Evolutionary conservation across 106 monocot species (phyloP).

Genomic region (Agapanthus africanus): DNA sequence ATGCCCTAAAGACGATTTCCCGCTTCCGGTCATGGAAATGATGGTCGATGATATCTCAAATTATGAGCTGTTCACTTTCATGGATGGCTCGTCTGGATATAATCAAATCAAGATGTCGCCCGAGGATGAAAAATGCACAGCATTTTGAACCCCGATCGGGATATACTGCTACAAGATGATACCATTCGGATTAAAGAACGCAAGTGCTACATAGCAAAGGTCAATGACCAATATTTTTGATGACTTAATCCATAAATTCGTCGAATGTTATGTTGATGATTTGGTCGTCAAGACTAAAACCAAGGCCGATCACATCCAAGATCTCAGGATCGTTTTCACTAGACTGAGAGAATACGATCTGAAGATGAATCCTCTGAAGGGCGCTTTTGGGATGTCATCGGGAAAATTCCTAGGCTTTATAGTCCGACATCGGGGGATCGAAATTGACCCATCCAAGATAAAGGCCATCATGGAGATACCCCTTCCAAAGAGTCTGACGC

Average conservation of each 20-base stretch:
- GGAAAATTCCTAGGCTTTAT: not conserved
- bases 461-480: too few relatives aligned
- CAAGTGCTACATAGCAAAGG: not conserved
- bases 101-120: not conserved
- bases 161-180: not conserved
- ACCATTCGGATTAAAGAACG: not conserved
- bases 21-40: not conserved
- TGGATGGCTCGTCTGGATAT: not conserved
- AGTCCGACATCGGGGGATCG: too few relatives aligned
- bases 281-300: not conserved
- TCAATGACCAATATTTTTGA: not conserved
- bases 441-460: too few relatives aligned
- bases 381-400: not conserved
- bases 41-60: not conserved
- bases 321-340: not conserved
- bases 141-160: not conserved
- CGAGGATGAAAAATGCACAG: not conserved
- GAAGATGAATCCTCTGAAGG: not conserved
- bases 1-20: not conserved
- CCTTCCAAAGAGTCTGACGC: too few relatives aligned
- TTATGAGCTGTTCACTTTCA: not conserved
- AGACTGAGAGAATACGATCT: not conserved
- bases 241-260: not conserved
- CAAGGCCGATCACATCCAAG: not conserved
- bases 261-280: not conserved